Evolutionary conservation across 805 yeast species (phyloP), one percentile per base, ranked within the genome.

Genomic region (Dipodascus albidus): DNA sequence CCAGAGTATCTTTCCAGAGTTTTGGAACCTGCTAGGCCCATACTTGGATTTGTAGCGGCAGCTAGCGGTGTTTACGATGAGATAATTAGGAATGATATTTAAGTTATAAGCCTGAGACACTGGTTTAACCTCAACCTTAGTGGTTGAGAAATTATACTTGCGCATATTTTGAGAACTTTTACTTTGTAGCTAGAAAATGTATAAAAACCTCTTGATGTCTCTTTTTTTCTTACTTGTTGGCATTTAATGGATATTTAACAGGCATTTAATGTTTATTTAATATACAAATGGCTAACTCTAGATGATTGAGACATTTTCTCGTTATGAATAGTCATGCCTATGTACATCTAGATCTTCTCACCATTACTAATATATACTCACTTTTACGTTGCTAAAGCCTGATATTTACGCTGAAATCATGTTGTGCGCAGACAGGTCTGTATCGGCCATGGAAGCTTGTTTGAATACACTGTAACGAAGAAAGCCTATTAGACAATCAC

Each of bases 1-100:
- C 99, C 99, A 33, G 99, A 93, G 74, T 93, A 93, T 70, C 77
- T 90, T 60, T 89, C 98, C 50, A 89, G 95, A 72, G 99, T 95
- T 23, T 78, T 93, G 67, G 96, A 89, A 62, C 99, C 99, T 53
- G 89, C 97, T 23, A 80, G 86, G 69, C 99, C 99, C 52, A 87
- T 93, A 74, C 78, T 93, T 67, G 99, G 99, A 53, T 78, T 93
- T 60, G 86, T 93, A 55, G 96, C 98, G 52, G 98, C 99, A 17
- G 74, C 96, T 50, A 77, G 93, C 49, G 96, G 96, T 55, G 78
- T 82, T 54, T 76, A 93, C 64, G 86, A 85, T 57, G 75, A 79
- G 44, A 38, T 17, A 6, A 8, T 38, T 17, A 38, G 20, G 8
- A 19, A 17, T n/a, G 8, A 11, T n/a, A 19, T 4, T 4, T 8